Base-by-base conservation (phyloP, 805 yeast species). In the Tetrapisispora fleetii region DNA sequence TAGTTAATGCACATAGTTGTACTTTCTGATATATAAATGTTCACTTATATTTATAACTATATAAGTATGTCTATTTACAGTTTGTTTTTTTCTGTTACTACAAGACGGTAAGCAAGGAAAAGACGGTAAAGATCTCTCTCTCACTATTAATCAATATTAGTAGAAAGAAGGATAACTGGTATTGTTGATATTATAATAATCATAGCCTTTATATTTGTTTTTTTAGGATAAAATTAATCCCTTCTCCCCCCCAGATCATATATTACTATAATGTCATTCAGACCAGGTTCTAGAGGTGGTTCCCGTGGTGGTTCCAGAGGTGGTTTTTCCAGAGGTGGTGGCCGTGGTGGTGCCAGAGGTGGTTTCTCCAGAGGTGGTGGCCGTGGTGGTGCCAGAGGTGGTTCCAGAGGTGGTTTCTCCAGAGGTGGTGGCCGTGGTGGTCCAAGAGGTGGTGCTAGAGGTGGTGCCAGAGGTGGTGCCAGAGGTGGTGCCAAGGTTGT, bases 401-500 rank as follows among this genome's bases (percentile, higher is more conserved):
- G 78, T 53, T 56, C 78, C 46, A 78, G 82, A 71, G 85, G 71
- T 3, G 42, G 32, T 43, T 79, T 77, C 43, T 59, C 65, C 42
- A 63, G 79, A 50, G 79, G 80, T 48, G 71, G 74, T 45, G 75
- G 71, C 47, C 56, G 69, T 37, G 75, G 77, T 38, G 78, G 77
- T 35, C 57, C 64, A 40, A 64, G 79, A 50, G 80, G 80, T 48
- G 80, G 86, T 58, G 89, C 85, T 40, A 63, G 73, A 48, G 80
- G 86, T 58, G 89, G 85, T 64, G 83, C 81, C 52, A 60, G 81
- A 53, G 91, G 90, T 57, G 95, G 93, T 70, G 90, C 91, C 55
- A 67, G 76, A 57, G 93, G 91, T 62, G 95, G 95, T 69, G 95
- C 96, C 63, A 93, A 85, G 77, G 98, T 91, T 59, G 87, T 91